Conservation (phyloP, 2,329 filamentous ascomycete species). For the Thelonectria olida region DNA sequence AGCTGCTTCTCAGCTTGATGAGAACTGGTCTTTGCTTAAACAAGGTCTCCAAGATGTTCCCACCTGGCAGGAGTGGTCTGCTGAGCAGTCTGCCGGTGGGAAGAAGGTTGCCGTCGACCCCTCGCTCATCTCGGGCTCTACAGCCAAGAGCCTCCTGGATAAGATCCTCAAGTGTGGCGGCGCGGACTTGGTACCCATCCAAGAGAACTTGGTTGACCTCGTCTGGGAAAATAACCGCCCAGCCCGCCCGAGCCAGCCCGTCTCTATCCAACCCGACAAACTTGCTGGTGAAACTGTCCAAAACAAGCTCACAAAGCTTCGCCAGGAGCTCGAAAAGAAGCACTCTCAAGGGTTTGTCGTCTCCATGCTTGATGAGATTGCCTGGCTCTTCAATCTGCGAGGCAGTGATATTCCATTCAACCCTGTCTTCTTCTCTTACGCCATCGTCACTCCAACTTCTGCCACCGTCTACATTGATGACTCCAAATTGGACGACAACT, state of each 20-base stretch:
- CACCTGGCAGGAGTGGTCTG: constrained; percentile 97
- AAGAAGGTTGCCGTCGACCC: constrained; percentile 93
- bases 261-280: constrained; percentile 75
- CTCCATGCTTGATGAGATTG: constrained; percentile 95
- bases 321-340: constrained; percentile 92
- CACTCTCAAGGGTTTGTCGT: constrained; percentile 88
- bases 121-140: constrained; percentile 77
- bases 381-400: constrained; percentile 97
- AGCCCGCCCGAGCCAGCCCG: constrained; percentile 76
- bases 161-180: constrained; percentile 90
- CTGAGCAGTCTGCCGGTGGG: constrained; percentile 84
- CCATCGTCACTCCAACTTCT: constrained; percentile 79
- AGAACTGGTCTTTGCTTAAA: constrained; percentile 91
- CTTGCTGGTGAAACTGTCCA: constrained; percentile 85
- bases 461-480: constrained; percentile 87
- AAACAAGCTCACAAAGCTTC: constrained; percentile 84
- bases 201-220: constrained; percentile 86
- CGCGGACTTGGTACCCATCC: constrained; percentile 76
- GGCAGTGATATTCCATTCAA: constrained; percentile 98
- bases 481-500: constrained; percentile 76
- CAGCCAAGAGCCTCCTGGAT: constrained; percentile 76
- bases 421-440: constrained; percentile 98
- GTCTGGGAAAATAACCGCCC: constrained; percentile 86
- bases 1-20: constrained; percentile 87
- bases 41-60: constrained; percentile 93